Conservation (phyloP, 176 grass and related monocot species). For the Phoenix roebelenii region DNA sequence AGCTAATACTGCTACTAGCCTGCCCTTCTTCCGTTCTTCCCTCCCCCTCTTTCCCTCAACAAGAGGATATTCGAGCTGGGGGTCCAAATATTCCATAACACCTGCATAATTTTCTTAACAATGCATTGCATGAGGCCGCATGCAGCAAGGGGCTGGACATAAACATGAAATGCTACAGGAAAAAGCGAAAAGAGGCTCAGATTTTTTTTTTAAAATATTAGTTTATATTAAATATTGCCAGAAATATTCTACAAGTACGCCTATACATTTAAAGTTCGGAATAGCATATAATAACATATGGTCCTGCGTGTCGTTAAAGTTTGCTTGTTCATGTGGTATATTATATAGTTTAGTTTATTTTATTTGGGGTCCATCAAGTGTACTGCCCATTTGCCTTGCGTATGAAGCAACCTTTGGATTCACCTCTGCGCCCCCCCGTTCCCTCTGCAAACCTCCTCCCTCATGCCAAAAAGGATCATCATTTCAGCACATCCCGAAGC, state of each 20-base stretch:
- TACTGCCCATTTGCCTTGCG: slow-evolving; percentile 88
- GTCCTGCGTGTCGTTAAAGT: slow-evolving; percentile 53
- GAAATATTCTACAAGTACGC: too few relatives aligned
- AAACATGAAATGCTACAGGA: too few relatives aligned
- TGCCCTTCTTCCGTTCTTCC: background rate
- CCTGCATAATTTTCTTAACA: too few relatives aligned
- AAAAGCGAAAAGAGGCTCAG: too few relatives aligned
- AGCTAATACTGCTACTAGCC: background rate
- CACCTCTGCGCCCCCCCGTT: slow-evolving; percentile 22
- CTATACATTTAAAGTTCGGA: background rate
- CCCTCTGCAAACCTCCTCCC: slow-evolving; percentile 34
- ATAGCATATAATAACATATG: background rate
- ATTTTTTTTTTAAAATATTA: too few relatives aligned
- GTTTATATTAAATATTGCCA: too few relatives aligned
- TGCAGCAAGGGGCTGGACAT: too few relatives aligned
- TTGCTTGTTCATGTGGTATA: slow-evolving; percentile 57
- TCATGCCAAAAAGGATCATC: slow-evolving; percentile 86
- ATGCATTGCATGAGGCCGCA: too few relatives aligned
- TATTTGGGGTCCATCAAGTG: slow-evolving; percentile 75
- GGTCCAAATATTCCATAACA: too few relatives aligned
- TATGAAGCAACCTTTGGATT: slow-evolving; percentile 74
- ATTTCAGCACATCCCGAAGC: slow-evolving; percentile 57
- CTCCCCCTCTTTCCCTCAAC: too few relatives aligned
- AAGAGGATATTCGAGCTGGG: too few relatives aligned
- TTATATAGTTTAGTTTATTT: slow-evolving; percentile 44